Base-by-base conservation (phyloP, 2,329 filamentous ascomycete species). In the Hymenoscyphus albidus region DNA sequence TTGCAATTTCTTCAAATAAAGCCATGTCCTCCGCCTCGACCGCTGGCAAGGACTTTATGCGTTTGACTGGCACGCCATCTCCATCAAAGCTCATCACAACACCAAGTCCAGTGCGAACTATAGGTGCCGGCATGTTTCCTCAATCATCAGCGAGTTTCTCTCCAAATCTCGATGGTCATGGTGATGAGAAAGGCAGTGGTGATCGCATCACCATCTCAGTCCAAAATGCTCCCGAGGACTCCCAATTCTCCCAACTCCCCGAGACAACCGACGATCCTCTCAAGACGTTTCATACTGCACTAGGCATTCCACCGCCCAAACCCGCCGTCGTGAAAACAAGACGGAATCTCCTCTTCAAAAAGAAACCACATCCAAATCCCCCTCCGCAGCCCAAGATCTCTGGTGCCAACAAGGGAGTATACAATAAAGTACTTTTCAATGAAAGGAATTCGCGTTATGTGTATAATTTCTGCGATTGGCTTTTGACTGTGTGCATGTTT, bases 401-500 rank as follows among this genome's bases (percentile, higher is more conserved):
- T 2, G 58, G 72, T 75, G 32, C 76, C 76, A 22, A 77, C 76
- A 39, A 69, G 70, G 54, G 66, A 65, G 16, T 82, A 56, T 82
- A 82, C 71, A 70, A 71, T 3, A 71, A 70, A 0, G 74, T 79
- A 4, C 67, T 80, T 32, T 35, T 64, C 14, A 71, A 71, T 27
- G 75, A 78, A 69, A 69, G 70, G 6, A 64, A 63, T 32, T 75
- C 77, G 62, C 64, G 59, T 1, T 59, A 72, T 31, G 73, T 76
- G 58, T 77, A 78, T 68, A 67, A 69, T 1, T 35, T 76, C 2
- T 72, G 79, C 39, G 74, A 74, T 38, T 62, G 70, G 0, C 61
- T 80, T 22, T 69, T 82, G n/a, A 80, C 80, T 65, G 35, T 73
- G 1, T 76, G 76, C 65, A 79, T 82, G 70, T 75, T 82, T 62